A percentile compares a stretch with the other conserved stretches of the same genome.
Conservation (phyloP, 2,329 filamentous ascomycete genomes). For the Exophiala viscosa region DNA sequence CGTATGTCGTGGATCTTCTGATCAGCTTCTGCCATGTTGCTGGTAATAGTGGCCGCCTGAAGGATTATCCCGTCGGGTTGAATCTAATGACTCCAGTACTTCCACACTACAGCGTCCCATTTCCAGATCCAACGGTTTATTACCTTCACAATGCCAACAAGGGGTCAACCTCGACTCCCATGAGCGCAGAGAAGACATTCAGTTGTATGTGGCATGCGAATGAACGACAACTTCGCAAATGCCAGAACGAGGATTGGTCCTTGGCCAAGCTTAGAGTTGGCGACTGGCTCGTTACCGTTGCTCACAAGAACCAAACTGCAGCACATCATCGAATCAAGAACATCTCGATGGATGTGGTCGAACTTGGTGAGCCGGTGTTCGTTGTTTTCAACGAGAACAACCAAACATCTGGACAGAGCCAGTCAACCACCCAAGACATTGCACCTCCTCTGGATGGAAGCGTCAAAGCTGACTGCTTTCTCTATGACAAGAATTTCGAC, state of each 20-base stretch:
- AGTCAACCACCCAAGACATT: not conserved
- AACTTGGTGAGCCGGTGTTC: slow-evolving; percentile 8
- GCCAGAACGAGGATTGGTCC: not conserved
- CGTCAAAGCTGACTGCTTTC: slow-evolving; percentile 20
- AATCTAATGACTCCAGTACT: slow-evolving; percentile 50
- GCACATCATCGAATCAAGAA: slow-evolving; percentile 17
- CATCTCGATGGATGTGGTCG: slow-evolving; percentile 10
- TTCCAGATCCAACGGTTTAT: not conserved
- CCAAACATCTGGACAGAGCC: not conserved
- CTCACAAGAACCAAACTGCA: not conserved
- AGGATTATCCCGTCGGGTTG: slow-evolving; percentile 57
- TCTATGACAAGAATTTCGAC: slow-evolving; percentile 42
- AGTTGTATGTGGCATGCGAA: not conserved
- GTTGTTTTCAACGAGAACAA: not conserved
- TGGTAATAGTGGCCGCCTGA: slow-evolving; percentile 41
- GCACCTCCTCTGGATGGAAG: not conserved
- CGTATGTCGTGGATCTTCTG: slow-evolving; percentile 78
- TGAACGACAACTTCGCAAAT: not conserved
- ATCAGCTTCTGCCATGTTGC: slow-evolving; percentile 74
- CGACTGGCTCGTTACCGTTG: slow-evolving; percentile 21
- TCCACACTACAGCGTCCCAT: not conserved
- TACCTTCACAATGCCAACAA: not conserved
- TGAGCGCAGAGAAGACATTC: not conserved
- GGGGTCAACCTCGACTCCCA: not conserved
- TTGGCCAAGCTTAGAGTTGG: slow-evolving; percentile 9